Evolutionary conservation across 75 land plant species (phyloP).

Genomic region (Cryptomeria japonica): DNA sequence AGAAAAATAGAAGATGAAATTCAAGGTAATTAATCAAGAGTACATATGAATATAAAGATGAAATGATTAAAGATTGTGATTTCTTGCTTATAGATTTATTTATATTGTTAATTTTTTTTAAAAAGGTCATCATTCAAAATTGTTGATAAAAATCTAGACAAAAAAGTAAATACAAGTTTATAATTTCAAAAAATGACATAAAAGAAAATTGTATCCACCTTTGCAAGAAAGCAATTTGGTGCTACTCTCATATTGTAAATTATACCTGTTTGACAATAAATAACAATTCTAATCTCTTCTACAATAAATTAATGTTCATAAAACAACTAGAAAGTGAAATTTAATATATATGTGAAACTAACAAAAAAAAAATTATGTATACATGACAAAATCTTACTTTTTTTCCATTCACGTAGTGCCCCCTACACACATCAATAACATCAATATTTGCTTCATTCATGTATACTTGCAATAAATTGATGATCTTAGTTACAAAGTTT

Average conservation of each 20-base stretch:
- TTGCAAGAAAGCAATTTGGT: conserved; percentile 84
- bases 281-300: conserved; percentile 52
- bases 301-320: background rate
- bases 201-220: conserved; percentile 40
- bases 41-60: too few relatives aligned
- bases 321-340: background rate
- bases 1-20: too few relatives aligned
- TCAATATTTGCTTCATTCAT: conserved; percentile 93
- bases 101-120: too few relatives aligned
- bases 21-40: too few relatives aligned
- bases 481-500: conserved; percentile 73
- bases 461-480: conserved; percentile 73
- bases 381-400: conserved; percentile 41
- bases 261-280: conserved; percentile 68
- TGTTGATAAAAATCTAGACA: too few relatives aligned
- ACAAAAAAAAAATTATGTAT: background rate
- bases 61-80: too few relatives aligned
- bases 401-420: conserved; percentile 35
- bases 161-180: background rate
- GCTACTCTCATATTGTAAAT: conserved; percentile 94
- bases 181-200: background rate
- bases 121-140: too few relatives aligned
- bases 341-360: background rate
- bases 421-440: conserved; percentile 61
- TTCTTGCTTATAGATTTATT: too few relatives aligned